A percentile compares a stretch with the other conserved stretches of the same genome.
Conservation (phyloP, 1,139 yeast species). For the Yamadazyma friedrichii region DNA sequence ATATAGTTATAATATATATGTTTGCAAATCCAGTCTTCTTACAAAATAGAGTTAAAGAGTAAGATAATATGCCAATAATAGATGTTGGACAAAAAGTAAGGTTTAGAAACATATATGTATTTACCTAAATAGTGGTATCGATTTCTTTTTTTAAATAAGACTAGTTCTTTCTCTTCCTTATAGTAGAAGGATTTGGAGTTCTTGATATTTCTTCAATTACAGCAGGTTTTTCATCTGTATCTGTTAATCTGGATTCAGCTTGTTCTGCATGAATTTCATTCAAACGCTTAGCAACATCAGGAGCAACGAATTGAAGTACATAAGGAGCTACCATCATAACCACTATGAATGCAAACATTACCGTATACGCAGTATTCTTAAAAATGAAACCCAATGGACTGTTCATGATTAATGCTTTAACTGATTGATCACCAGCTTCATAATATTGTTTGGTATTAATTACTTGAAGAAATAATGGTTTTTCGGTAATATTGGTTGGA, state of each 20-base stretch:
- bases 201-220: conserved; percentile 11
- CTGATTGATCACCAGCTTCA: conserved; percentile 32
- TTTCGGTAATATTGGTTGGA: conserved; percentile 15
- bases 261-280: conserved; percentile 25
- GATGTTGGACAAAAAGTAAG: too few relatives aligned
- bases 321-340: conserved; percentile 38
- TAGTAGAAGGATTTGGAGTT: not conserved
- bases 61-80: too few relatives aligned
- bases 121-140: too few relatives aligned
- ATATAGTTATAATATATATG: not conserved
- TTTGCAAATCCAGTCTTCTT: too few relatives aligned
- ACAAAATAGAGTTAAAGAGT: too few relatives aligned
- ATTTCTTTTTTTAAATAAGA: too few relatives aligned
- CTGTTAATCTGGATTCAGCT: not conserved
- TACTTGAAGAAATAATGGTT: conserved; percentile 25
- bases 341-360: conserved; percentile 28
- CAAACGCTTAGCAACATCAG: conserved; percentile 38
- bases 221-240: conserved; percentile 1
- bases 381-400: conserved; percentile 48
- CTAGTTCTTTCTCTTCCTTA: conserved; percentile 17
- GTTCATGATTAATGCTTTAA: conserved; percentile 33
- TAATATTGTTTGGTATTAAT: conserved; percentile 31
- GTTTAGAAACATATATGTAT: too few relatives aligned
- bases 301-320: conserved; percentile 29
- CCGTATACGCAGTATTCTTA: conserved; percentile 35